Conservation (phyloP, 2,329 filamentous ascomycete species). For the Xylariales sp. region DNA sequence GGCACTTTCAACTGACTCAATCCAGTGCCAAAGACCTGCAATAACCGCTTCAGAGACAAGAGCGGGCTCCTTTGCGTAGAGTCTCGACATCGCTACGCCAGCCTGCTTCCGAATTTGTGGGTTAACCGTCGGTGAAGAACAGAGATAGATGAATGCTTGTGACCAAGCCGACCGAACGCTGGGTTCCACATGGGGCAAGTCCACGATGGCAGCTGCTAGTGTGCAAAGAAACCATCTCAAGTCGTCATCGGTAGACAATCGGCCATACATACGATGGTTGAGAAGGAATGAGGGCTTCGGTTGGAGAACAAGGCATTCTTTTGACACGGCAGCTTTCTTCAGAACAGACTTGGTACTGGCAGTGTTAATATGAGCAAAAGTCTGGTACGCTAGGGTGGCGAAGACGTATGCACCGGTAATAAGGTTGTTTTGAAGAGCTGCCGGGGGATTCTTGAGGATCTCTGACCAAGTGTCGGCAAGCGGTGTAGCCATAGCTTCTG, state of each 20-base stretch:
- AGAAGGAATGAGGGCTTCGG: constrained; percentile 85
- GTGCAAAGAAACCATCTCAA: constrained; percentile 71
- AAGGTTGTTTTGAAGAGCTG: constrained; percentile 77
- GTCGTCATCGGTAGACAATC: constrained; percentile 70
- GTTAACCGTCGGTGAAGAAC: constrained; percentile 59
- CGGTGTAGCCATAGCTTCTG: constrained; percentile 47
- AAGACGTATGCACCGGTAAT: constrained; percentile 74
- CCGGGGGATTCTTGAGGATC: constrained; percentile 69
- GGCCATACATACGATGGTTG: constrained; percentile 79
- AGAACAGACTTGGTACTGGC: constrained; percentile 39
- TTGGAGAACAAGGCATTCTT: constrained; percentile 63
- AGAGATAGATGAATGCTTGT: constrained; percentile 75
- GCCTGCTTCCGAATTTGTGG: constrained; percentile 61
- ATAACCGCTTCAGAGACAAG: constrained; percentile 60
- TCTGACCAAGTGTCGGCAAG: constrained; percentile 72
- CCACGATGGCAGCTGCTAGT: constrained; percentile 55
- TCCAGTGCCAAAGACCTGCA: constrained; percentile 75
- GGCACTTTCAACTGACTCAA: constrained; percentile 59
- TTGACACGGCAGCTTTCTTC: constrained; percentile 58
- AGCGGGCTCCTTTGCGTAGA: constrained; percentile 58
- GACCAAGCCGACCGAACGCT: constrained; percentile 69
- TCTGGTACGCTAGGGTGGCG: constrained; percentile 57
- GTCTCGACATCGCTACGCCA: constrained; percentile 53
- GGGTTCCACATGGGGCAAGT: constrained; percentile 45
- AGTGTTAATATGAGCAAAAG: constrained; percentile 50